These are phyloP conservation scores for Pleurotus pulmonarius DNA, from an alignment of 768 basidiomycete genomes.

Conservation along the genomic window DNA sequence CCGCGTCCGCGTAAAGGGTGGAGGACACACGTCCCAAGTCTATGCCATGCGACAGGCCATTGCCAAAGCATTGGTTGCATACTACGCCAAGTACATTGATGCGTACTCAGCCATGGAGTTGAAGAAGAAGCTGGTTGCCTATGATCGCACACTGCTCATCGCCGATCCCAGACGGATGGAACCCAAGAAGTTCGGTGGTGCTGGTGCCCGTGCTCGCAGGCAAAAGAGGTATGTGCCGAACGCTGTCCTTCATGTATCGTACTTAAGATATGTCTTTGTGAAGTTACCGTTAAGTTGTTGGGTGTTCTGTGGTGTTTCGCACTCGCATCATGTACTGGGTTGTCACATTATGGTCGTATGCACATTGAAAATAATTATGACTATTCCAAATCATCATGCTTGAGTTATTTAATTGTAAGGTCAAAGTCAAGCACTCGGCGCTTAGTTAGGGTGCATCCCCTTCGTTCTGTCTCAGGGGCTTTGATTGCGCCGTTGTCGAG, in stretches of 20 bases:
- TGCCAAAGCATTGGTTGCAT: constrained; percentile 95
- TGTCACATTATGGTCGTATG: constrained; percentile 31
- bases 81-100: constrained; percentile 98
- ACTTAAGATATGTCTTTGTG: constrained; percentile 9
- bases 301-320: constrained; percentile 30
- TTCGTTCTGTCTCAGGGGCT: no score
- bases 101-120: constrained; percentile 95
- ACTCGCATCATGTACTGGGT: constrained; percentile 36
- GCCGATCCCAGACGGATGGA: constrained; percentile 97
- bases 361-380: constrained; percentile 18
- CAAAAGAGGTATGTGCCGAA: constrained; percentile 78
- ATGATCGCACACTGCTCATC: constrained; percentile 88
- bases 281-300: constrained; percentile 74
- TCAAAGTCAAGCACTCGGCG: no score
- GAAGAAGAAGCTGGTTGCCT: constrained; percentile 96
- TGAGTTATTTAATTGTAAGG: neutral
- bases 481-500: no score
- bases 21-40: constrained; percentile 98
- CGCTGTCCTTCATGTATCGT: neutral
- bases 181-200: constrained; percentile 99
- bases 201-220: constrained; percentile 95
- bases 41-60: constrained; percentile 99
- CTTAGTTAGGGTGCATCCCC: no score
- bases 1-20: constrained; percentile 96
- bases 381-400: neutral